Base-by-base conservation (phyloP, 495 filamentous ascomycete species). In the Corynascus novoguineensis region DNA sequence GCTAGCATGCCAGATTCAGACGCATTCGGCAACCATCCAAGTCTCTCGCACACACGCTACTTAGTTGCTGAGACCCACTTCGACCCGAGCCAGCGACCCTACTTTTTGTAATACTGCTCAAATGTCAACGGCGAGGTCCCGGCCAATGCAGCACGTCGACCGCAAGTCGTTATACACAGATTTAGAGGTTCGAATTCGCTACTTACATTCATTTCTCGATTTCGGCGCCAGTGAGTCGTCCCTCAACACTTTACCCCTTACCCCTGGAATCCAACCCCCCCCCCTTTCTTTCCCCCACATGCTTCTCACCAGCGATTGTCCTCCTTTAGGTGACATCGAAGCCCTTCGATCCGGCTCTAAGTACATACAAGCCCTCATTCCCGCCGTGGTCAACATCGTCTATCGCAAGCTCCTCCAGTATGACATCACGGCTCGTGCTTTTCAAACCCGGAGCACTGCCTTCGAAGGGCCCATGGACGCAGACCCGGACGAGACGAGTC, bases 351-450 rank as follows among this genome's bases (percentile, higher is more conserved):
- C 74, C n/a, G 86, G 83, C 38, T 69, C 75, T 49, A 88, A 86
- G 65, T 88, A 88, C 71, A 83, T 90, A 70, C 86, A 86, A 60
- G 80, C 84, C 17, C 75, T 89, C 41, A 88, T 89, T 47, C 87
- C 87, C 0, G 85, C 81, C 11, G 74, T 83, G 27, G 81, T 83
- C 68, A 89, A 88, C 67, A 83, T 89, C 53, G 85, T 89, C n/a
- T 90, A 89, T 71, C 83, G 82, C 49, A 89, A 90, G 64, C 76
- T 90, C 5, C 73, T 90, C 21, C 79, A 83, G 56, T 84, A 81
- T 63, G 86, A 89, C 62, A 89, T 90, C 73, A 89, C 87, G 12
- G 86, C 87, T 1, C 80, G 84, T 1, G 75, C 74, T 72, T 87
- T 90, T 70, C 76, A 81, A 49, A 89, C 86, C 4, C 70, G 83